Evolutionary conservation across 208 protist genomes (phyloP), one percentile per base, ranked within the genome.

Genomic region (Leishmania braziliensis): DNA sequence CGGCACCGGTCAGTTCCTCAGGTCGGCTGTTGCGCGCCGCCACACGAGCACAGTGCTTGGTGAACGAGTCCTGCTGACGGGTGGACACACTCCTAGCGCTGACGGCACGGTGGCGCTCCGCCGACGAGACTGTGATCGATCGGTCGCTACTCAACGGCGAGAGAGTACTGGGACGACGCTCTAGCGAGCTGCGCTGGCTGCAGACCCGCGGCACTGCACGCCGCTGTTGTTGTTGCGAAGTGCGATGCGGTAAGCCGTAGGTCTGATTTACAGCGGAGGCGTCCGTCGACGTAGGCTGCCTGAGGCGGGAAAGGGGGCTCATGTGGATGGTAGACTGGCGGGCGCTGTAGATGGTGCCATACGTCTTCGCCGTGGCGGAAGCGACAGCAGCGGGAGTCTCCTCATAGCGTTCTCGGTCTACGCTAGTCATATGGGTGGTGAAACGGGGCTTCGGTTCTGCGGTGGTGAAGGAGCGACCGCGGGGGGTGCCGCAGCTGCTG

Each of bases 21-120:
- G 23, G 26, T 6, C 33, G 70, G 18, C 50, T 58, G n/a, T 23
- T 75, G 39, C 78, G 23, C n/a, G 78, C 62, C 73, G 85, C 78
- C 46, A 88, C 75, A 33, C 85, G 78, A 20, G 85, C 79, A 54
- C 85, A 88, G 82, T 88, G 85, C 73, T 88, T 88, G 66, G 82
- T 36, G 63, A 90, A 80, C 62, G 84, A 87, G 54, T 87, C 80
- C 58, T 85, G 77, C 75, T 90, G 87, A 10, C 87, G 87, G 12
- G 18, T 63, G 36, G 82, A 82, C 50, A 86, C 78, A 26, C 79
- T 60, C 6, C 65, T 76, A 2, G 58, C 48, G 29, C 76, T 29
- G 9, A 12, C 68, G 16, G 43, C 63, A 29, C 75, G 39, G 51
- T 29, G 54, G 48, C 48, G 73, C 63, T 62, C 77, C 65, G 75